Base-by-base conservation (phyloP, 768 basidiomycete genomes). In the Rhodotorula taiwanensis region DNA sequence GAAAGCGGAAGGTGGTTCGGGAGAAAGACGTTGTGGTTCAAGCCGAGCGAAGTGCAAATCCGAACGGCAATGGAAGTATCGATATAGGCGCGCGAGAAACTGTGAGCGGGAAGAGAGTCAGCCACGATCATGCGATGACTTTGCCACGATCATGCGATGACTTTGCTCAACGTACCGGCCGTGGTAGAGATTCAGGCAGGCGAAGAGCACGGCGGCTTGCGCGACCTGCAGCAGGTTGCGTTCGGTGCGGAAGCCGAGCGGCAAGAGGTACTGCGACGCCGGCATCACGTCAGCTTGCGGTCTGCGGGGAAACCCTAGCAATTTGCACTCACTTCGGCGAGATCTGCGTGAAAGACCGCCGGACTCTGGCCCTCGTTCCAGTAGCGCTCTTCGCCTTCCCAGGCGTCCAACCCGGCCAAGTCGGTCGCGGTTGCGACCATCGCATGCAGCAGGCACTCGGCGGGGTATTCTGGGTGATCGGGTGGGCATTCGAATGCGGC, bases 1-100 rank as follows among this genome's bases (percentile, higher is more conserved):
- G 48, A 30, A 2, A 58, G 23, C 11, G 57, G 57, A 7, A 58
- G 49, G 33, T 58, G 18, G 20, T 18, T 16, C 36, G 27, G 25
- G 5, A 5, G 8, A 27, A 21, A 27, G 14, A 5, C 15, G 20
- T 39, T 30, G 49, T 58, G 49, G 39, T 58, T 58, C 21, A 58
- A 21, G 9, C 57, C 57, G 36, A 58, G 49, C 3, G 57, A 27
- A 28, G 41, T 36, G 48, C 57, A 58, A 48, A 58, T 49, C 18
- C 57, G 57, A 27, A 58, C 48, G 21, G 57, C 47, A 41, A 27
- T 16, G 5, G 39, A 28, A 8, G 39, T 42, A n/a, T 58, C 57
- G 28, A 50, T 21, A 48, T 30, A 58, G 47, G 36, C n/a, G 48
- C 48, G 49, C 15, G 57, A 28, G 23, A 58, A 50, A 5, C 57